A percentile compares a stretch with the other conserved stretches of the same genome.
phyloP scores from a whole-genome alignment of 202 grass and related monocot species.

The Zizania palustris region DNA sequence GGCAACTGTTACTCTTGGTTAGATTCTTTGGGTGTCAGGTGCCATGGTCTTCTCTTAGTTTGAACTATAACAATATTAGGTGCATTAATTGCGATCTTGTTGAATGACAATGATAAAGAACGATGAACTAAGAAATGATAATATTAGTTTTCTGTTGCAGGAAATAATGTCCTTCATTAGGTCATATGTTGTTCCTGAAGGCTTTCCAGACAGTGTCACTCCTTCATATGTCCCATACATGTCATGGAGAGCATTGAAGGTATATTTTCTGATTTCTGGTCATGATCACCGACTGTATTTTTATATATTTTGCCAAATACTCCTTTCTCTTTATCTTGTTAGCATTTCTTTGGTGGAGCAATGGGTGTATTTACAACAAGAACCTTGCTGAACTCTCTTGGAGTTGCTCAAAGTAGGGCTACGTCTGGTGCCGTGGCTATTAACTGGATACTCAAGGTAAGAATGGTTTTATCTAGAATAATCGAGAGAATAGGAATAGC shows the following conservation, averaged over 20 bases:
- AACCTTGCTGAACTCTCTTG: slow-evolving; percentile 83
- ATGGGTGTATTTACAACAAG: slow-evolving; percentile 98
- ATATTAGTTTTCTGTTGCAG: slow-evolving; percentile 42
- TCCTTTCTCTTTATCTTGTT: slow-evolving; percentile 1
- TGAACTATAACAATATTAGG: neutral
- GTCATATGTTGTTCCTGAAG: slow-evolving; percentile 96
- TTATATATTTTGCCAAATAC: slow-evolving; percentile 6
- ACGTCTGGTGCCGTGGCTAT: slow-evolving; percentile 92
- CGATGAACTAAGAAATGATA: slow-evolving; percentile 29
- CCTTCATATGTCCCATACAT: slow-evolving; percentile 99
- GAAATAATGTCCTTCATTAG: slow-evolving; percentile 90
- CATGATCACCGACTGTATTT: slow-evolving; percentile 1
- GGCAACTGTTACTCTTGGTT: neutral
- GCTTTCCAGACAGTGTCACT: slow-evolving; percentile 88
- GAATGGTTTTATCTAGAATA: neutral
- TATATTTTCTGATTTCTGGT: slow-evolving; percentile 28
- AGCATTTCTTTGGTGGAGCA: slow-evolving; percentile 99
- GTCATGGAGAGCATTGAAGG: slow-evolving; percentile 98
- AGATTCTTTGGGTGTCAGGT: neutral
- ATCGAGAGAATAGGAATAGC: neutral
- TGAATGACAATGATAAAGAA: neutral
- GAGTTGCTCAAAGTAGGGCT: slow-evolving; percentile 85
- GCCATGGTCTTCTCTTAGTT: neutral
- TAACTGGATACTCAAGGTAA: slow-evolving; percentile 99
- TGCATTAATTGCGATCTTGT: neutral